Base-by-base conservation (phyloP, 2,329 filamentous ascomycete genomes). In the Metarhizium brunneum region DNA sequence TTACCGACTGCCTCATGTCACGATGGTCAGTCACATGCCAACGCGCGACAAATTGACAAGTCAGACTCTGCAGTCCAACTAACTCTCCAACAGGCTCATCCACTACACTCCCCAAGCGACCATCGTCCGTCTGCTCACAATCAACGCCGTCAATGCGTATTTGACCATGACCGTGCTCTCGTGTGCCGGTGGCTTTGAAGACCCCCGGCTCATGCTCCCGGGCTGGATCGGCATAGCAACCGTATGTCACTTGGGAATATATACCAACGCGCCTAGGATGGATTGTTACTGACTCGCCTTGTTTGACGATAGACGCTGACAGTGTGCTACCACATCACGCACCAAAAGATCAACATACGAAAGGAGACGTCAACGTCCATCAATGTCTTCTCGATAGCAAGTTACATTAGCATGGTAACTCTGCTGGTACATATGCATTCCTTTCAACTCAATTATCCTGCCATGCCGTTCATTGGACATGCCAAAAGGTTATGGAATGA, bases 1-100 rank as follows among this genome's bases (percentile, higher is more conserved):
- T 92, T 68, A 88, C 87, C 56, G 88, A 92, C 71, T 90, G 87
- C 70, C 80, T 92, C 64, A 91, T 92, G 87, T 90, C 87, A 59
- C 78, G 88, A 71, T 92, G 88, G 86, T 88, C 66, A 48, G 77
- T 71, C 47, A 18, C 36, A 38, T 48, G 47, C 8, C 20, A 29
- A 13, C 45, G 20, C 20, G n/a, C 20, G n/a, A 45, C 42, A 45
- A 11, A 13, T 45, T 20, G 42, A 25, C 25, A 25, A 25, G 25
- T 25, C 4, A 25, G 25, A 6, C n/a, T 6, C n/a, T 45, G 42
- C 42, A 16, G 6, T 29, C 30, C 16, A 52, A 43, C 50, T 54
- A n/a, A 25, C 16, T 53, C 38, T 35, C 29, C n/a, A 10, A 25
- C 57, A 88, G 87, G 89, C 85, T 94, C 63, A 79, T 92, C 62